phyloP scores from a whole-genome alignment of 352 stramenopile species.

The Pythium brachiatum region DNA sequence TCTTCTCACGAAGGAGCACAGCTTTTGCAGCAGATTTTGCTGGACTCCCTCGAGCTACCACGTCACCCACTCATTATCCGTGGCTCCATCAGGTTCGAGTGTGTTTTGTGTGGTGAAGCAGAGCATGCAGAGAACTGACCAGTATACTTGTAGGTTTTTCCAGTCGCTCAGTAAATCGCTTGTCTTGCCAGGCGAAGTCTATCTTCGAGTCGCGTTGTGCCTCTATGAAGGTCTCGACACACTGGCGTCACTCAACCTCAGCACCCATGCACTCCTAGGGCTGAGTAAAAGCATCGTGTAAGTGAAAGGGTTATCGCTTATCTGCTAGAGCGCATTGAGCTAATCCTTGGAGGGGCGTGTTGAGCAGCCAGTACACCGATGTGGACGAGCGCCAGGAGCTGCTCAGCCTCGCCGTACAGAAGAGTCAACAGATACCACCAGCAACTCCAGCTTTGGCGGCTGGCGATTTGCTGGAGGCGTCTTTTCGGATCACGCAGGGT shows the following conservation, averaged over 20 bases:
- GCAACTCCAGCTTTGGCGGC: neutral
- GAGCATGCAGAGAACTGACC: neutral
- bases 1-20: conserved; percentile 40
- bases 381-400: conserved; percentile 46
- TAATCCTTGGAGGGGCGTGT: neutral
- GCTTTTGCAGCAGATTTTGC: conserved; percentile 52
- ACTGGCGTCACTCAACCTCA: conserved; percentile 36
- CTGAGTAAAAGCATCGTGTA: conserved; percentile 58
- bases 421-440: conserved; percentile 15
- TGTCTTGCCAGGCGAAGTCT: conserved; percentile 44
- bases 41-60: conserved; percentile 42
- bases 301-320: neutral
- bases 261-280: conserved; percentile 48
- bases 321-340: neutral
- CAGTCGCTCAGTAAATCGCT: conserved; percentile 53
- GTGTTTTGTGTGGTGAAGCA: neutral
- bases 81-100: conserved; percentile 46
- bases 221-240: conserved; percentile 56
- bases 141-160: conserved; percentile 46
- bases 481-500: conserved; percentile 48
- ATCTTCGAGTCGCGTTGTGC: conserved; percentile 39
- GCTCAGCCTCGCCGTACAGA: conserved; percentile 19
- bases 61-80: conserved; percentile 59
- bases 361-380: conserved; percentile 57
- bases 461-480: conserved; percentile 63